Percentiles rank a stretch among this genome's conserved stretches.
phyloP scores from a whole-genome alignment of 805 yeast species.

The Blastobotrys peoriensis region DNA sequence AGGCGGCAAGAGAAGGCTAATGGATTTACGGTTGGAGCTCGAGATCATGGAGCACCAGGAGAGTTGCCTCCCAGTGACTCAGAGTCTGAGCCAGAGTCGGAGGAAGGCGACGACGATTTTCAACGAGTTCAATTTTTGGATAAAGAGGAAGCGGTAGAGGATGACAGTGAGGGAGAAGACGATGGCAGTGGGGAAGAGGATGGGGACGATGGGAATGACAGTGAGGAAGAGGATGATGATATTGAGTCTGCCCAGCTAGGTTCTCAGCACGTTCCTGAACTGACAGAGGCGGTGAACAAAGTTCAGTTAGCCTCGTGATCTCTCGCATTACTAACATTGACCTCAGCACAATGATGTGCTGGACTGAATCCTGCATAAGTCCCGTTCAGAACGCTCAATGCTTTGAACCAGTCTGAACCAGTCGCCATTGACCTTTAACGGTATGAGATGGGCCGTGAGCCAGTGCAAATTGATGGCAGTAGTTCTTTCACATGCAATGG shows the following conservation, averaged over 20 bases:
- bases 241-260: too few species aligned
- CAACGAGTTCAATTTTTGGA: conserved; percentile 7
- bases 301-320: too few species aligned
- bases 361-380: too few species aligned
- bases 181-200: conserved; percentile 10
- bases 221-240: conserved; percentile 3
- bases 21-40: conserved; percentile 79
- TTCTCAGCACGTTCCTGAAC: too few species aligned
- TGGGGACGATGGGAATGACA: conserved; percentile 3
- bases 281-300: too few species aligned
- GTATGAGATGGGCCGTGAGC: too few species aligned
- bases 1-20: conserved; percentile 33
- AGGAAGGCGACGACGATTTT: conserved; percentile 7
- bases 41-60: conserved; percentile 44
- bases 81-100: conserved; percentile 17
- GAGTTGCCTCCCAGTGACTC: conserved; percentile 24
- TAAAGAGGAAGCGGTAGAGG: conserved; percentile 15
- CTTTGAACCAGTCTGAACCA: too few species aligned
- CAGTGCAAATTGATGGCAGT: too few species aligned
- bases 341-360: conserved; percentile 9
- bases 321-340: not conserved
- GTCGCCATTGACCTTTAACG: too few species aligned
- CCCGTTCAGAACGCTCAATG: too few species aligned
- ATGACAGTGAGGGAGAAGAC: conserved; percentile 11
- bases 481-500: too few species aligned